Evolutionary conservation across 192 early-diverging fungal species (phyloP).

Genomic region (Linnemannia exigua): DNA sequence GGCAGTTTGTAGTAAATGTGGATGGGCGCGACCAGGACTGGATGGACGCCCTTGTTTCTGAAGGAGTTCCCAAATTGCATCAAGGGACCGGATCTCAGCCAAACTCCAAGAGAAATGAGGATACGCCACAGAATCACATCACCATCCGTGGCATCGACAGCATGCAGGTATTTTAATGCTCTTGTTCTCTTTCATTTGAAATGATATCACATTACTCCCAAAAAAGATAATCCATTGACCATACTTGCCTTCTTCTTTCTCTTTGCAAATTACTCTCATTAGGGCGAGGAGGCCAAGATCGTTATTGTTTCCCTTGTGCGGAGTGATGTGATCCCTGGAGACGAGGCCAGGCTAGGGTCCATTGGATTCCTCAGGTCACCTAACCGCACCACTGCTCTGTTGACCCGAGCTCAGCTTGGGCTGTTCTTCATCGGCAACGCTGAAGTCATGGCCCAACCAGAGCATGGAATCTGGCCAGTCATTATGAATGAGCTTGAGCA

Average conservation of each 20-base stretch:
- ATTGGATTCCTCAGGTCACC: constrained; percentile 64
- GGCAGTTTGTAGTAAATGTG: constrained; percentile 13
- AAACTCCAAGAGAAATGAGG: neutral
- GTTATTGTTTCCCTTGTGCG: constrained; percentile 56
- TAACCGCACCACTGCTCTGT: constrained; percentile 67
- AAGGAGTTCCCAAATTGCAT: neutral
- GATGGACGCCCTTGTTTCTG: constrained; percentile 8
- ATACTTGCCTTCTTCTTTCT: too few relatives aligned
- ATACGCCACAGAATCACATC: neutral
- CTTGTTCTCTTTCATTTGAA: too few relatives aligned
- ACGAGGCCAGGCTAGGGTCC: neutral
- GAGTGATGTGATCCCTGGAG: neutral
- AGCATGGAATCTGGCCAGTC: constrained; percentile 52
- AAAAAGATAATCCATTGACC: neutral
- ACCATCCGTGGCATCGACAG: constrained; percentile 51
- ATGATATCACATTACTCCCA: neutral
- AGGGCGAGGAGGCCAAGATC: constrained; percentile 56
- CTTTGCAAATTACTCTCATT: too few relatives aligned
- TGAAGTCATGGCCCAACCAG: constrained; percentile 23
- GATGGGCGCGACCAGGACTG: constrained; percentile 38
- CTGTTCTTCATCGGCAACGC: constrained; percentile 68
- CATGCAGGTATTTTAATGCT: constrained; percentile 28
- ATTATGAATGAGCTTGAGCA: constrained; percentile 48
- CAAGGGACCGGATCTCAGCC: neutral
- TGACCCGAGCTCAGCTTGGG: constrained; percentile 68